Conservation (phyloP, 202 grass and related monocot genomes). For the Panicum virgatum region DNA sequence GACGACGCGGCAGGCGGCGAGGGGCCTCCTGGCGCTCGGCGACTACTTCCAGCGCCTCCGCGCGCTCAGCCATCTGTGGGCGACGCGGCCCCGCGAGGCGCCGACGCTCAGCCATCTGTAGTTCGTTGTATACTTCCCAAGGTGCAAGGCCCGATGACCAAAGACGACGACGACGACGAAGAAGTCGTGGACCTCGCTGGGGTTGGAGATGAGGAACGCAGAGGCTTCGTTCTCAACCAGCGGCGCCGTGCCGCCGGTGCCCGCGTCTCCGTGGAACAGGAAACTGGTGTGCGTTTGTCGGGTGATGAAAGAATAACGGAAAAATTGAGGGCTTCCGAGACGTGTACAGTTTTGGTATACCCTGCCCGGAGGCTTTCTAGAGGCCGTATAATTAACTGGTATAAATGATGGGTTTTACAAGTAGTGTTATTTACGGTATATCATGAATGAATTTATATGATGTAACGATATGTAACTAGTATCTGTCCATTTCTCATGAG, state of each 20-base stretch:
- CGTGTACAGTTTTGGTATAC: conserved; percentile 41
- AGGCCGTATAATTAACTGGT: neutral
- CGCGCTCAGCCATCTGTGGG: conserved; percentile 78
- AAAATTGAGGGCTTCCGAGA: neutral
- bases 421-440: conserved; percentile 8
- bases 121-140: conserved; percentile 21
- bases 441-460: neutral
- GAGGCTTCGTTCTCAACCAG: neutral
- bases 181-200: conserved; percentile 35
- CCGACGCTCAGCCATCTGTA: conserved; percentile 69
- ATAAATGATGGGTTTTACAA: neutral
- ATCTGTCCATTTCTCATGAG: neutral
- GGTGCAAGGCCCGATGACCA: neutral
- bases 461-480: conserved; percentile 37
- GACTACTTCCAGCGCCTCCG: conserved; percentile 94
- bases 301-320: conserved; percentile 12
- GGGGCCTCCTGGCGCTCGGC: conserved; percentile 74
- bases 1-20: conserved; percentile 74
- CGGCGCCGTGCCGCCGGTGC: neutral
- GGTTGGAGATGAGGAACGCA: neutral
- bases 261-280: conserved; percentile 1
- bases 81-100: conserved; percentile 62
- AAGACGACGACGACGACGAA: conserved; percentile 27
- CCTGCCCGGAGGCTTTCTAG: conserved; percentile 24
- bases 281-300: conserved; percentile 11